Conservation (phyloP, 192 early-diverging fungal species). For the Entomortierella chlamydospora region DNA sequence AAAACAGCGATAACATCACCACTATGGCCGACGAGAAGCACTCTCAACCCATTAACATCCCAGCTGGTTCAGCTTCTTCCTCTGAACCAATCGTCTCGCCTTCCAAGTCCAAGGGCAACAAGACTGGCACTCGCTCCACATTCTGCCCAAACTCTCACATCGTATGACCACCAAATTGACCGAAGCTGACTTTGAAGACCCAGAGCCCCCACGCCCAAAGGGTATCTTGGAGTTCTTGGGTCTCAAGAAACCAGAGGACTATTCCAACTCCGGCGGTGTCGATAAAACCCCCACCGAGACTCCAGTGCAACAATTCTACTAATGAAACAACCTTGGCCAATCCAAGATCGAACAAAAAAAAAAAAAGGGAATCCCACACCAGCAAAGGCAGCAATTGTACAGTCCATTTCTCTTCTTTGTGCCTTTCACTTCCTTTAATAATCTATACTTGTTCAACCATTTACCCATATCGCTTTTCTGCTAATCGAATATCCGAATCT, state of each 20-base stretch:
- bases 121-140: slow-evolving; percentile 52
- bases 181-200: slow-evolving; percentile 11
- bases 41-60: neutral
- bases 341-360: too few relatives aligned
- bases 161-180: slow-evolving; percentile 25
- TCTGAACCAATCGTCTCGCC: neutral
- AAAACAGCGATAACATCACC: too few relatives aligned
- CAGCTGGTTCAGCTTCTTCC: neutral
- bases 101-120: slow-evolving; percentile 13
- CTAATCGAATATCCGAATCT: slow-evolving; percentile 8
- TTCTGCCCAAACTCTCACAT: slow-evolving; percentile 27
- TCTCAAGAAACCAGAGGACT: slow-evolving; percentile 26
- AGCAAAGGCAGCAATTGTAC: too few relatives aligned
- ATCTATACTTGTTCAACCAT: slow-evolving; percentile 14
- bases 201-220: slow-evolving; percentile 23
- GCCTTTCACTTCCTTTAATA: too few relatives aligned
- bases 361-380: too few relatives aligned
- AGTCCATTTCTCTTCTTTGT: too few relatives aligned
- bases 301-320: too few relatives aligned
- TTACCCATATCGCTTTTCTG: slow-evolving; percentile 31
- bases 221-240: slow-evolving; percentile 23
- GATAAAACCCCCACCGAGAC: too few relatives aligned
- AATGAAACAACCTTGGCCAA: too few relatives aligned
- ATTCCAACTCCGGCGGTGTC: too few relatives aligned
- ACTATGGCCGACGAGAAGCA: neutral